Evolutionary conservation across 2,329 filamentous ascomycete genomes (phyloP), one percentile per base, ranked within the genome.

Genomic region (Ophiocordyceps sinensis): DNA sequence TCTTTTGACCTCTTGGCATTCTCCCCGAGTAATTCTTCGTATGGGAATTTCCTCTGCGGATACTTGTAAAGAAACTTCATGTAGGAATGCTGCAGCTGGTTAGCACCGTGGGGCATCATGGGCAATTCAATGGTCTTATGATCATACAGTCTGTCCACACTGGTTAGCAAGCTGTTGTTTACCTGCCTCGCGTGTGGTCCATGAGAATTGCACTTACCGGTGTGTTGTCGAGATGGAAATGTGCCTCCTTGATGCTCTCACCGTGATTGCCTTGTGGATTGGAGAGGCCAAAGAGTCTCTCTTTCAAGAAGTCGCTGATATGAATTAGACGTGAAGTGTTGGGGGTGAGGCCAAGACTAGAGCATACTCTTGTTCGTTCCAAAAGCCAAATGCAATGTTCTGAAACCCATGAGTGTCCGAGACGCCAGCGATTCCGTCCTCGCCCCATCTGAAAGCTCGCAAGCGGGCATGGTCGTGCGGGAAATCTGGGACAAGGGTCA

Each of bases 21-120:
- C 56, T 93, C 85, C 48, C 85, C 69, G 49, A 93, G 67, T 37
- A 96, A 69, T 49, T 94, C 79, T 60, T 95, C 73, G 67, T 96
- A 96, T 3, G 89, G 91, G 54, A 96, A 96, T 47, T 81, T 78
- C 53, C 74, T 75, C 63, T 96, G 89, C 1, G 91, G 91, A 53
- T 95, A 93, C 63, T 96, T 96, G 75, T 96, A 96, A 50, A 96
- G 79, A 56, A 80, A 93, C 62, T 96, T 96, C 89, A 96, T 96
- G 68, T 96, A 96, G 26, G 89, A 94, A 63, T 95, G 88, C 84
- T 88, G 59, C 28, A 43, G 41, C 21, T 43, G 44, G 46, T 55
- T 47, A 51, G 41, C 43, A 9, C 21, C 36, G 13, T 17, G 34
- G 23, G 19, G 35, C 38, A 39, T 41, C 40, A 38, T 36, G 21